Evolutionary conservation across 2,329 filamentous ascomycete species (phyloP).

Genomic region (Alternaria ethzedia): DNA sequence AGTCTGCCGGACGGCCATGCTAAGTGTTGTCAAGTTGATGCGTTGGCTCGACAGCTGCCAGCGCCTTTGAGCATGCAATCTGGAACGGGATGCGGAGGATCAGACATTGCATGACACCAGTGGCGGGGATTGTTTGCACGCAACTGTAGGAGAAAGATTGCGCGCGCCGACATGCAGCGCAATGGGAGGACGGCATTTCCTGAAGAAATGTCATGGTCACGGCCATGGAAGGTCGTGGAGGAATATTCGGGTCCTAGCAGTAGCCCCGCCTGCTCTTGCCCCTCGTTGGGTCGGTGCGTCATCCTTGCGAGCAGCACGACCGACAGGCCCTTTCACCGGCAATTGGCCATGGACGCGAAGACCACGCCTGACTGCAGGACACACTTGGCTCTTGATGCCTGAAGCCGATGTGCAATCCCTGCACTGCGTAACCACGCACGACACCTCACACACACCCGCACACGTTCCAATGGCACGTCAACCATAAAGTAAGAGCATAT

Average conservation of each 20-base stretch:
- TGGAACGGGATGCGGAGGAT: slow-evolving; percentile 45
- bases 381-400: slow-evolving; percentile 30
- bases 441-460: slow-evolving; percentile 24
- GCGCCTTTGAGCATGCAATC: slow-evolving; percentile 48
- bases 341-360: slow-evolving; percentile 38
- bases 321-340: slow-evolving; percentile 11
- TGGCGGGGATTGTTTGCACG: slow-evolving; percentile 25
- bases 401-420: slow-evolving; percentile 21
- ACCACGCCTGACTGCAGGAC: slow-evolving; percentile 28
- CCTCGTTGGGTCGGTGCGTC: slow-evolving; percentile 38
- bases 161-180: slow-evolving; percentile 19
- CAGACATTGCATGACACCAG: slow-evolving; percentile 38
- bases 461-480: slow-evolving; percentile 27
- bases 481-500: slow-evolving; percentile 7
- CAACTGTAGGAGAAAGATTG: slow-evolving; percentile 16
- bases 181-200: slow-evolving; percentile 19
- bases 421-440: slow-evolving; percentile 32
- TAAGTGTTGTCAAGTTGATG: slow-evolving; percentile 52
- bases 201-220: slow-evolving; percentile 21
- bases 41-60: slow-evolving; percentile 51
- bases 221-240: slow-evolving; percentile 27
- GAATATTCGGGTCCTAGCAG: slow-evolving; percentile 34
- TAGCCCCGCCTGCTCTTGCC: slow-evolving; percentile 30
- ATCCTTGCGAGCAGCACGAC: slow-evolving; percentile 27
- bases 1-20: slow-evolving; percentile 47